Conservation (phyloP, 2,329 filamentous ascomycete genomes). For the Hypoxylon sp. region DNA sequence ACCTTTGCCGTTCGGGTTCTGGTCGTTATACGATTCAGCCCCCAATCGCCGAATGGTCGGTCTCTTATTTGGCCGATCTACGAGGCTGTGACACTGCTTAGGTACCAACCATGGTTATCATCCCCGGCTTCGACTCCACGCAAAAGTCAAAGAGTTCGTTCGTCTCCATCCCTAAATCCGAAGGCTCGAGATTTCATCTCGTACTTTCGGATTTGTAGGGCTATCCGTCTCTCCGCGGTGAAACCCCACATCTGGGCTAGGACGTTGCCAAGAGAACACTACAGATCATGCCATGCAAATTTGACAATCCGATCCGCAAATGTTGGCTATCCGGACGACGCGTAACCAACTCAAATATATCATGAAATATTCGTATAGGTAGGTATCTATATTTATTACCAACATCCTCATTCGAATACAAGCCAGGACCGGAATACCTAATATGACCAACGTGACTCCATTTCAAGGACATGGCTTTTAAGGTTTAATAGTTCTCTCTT, state of each 20-base stretch:
- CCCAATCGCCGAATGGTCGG: slow-evolving; percentile 21
- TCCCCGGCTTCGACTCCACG: slow-evolving; percentile 2
- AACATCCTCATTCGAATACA: not conserved
- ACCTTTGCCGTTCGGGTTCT: slow-evolving; percentile 9
- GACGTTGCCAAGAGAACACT: slow-evolving; percentile 18
- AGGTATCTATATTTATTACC: not conserved
- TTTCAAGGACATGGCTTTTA: no score
- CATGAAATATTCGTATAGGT: slow-evolving; percentile 1
- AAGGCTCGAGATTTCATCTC: slow-evolving; percentile 11
- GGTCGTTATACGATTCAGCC: slow-evolving; percentile 24
- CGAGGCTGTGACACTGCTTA: slow-evolving; percentile 15
- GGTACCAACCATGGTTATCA: slow-evolving; percentile 12
- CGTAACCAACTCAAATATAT: slow-evolving; percentile 12
- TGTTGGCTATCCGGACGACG: slow-evolving; percentile 7
- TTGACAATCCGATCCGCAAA: slow-evolving; percentile 3
- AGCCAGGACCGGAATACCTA: no score
- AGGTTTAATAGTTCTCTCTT: slow-evolving; percentile 1
- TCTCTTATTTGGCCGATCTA: slow-evolving; percentile 8
- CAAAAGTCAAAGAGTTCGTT: slow-evolving; percentile 4
- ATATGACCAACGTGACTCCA: no score
- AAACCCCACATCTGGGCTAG: slow-evolving; percentile 16
- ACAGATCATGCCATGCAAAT: slow-evolving; percentile 16
- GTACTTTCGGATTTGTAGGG: slow-evolving; percentile 3
- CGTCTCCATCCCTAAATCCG: slow-evolving; percentile 20
- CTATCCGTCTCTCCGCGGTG: not conserved